Conservation (phyloP, 2,329 filamentous ascomycete species). For the Tolypocladium endophyticum region DNA sequence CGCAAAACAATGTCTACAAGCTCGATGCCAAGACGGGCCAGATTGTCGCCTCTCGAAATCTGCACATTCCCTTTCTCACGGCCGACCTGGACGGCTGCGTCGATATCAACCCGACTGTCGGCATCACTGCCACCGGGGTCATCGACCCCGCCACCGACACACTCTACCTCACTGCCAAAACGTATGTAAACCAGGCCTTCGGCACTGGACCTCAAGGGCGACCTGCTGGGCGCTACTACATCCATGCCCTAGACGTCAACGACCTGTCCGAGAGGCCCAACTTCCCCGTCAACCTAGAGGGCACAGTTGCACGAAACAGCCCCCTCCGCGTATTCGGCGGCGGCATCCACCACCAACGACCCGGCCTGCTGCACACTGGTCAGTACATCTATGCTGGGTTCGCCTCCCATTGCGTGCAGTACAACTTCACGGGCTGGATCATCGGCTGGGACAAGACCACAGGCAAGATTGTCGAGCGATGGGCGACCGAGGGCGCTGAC, state of each 20-base stretch:
- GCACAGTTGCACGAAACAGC: conserved; percentile 33
- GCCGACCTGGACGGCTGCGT: conserved; percentile 36
- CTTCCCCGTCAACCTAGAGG: conserved; percentile 39
- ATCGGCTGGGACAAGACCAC: conserved; percentile 35
- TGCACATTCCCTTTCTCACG: conserved; percentile 38
- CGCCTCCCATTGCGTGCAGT: conserved; percentile 44
- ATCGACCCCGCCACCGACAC: conserved; percentile 34
- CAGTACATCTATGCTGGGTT: conserved; percentile 41
- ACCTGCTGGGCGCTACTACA: conserved; percentile 22
- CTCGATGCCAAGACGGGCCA: conserved; percentile 42
- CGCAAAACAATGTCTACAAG: conserved; percentile 48
- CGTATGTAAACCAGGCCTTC: conserved; percentile 23
- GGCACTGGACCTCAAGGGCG: conserved; percentile 19
- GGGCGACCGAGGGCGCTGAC: conserved; percentile 29
- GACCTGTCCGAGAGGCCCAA: conserved; percentile 24
- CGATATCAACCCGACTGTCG: conserved; percentile 36
- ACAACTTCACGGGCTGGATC: conserved; percentile 44
- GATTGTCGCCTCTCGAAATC: conserved; percentile 34
- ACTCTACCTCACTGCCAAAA: conserved; percentile 32
- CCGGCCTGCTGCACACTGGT: conserved; percentile 33
- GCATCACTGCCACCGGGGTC: conserved; percentile 34
- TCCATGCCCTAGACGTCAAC: conserved; percentile 27
- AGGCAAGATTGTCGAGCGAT: conserved; percentile 25
- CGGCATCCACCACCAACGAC: conserved; percentile 40
- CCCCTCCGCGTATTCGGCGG: conserved; percentile 37